phyloP scores from a whole-genome alignment of 1,284 basidiomycete genomes.

The Ustilago bromivora region DNA sequence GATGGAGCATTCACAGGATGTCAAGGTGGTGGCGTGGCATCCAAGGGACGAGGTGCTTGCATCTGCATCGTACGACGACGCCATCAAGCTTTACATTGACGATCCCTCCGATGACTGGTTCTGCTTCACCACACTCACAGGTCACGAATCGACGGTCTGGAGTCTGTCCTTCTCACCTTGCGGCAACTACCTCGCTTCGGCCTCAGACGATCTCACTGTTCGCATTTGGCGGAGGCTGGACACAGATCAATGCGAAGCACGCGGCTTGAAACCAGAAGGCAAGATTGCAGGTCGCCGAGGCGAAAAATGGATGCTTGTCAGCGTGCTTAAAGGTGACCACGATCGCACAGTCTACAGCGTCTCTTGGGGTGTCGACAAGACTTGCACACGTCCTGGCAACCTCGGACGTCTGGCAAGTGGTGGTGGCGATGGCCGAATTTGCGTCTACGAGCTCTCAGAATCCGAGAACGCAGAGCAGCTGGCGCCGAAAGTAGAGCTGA shows the following conservation, averaged over 20 bases:
- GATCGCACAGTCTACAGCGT: slow-evolving; percentile 82
- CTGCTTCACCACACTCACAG: slow-evolving; percentile 82
- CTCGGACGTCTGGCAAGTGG: slow-evolving; percentile 81
- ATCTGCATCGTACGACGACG: slow-evolving; percentile 96
- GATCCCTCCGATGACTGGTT: slow-evolving; percentile 97
- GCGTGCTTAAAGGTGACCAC: slow-evolving; percentile 72
- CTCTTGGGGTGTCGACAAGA: slow-evolving; percentile 75
- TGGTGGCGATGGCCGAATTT: slow-evolving; percentile 81
- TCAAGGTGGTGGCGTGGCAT: slow-evolving; percentile 95
- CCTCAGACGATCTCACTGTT: slow-evolving; percentile 80
- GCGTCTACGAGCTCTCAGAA: slow-evolving; percentile 77
- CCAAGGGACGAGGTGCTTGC: slow-evolving; percentile 94
- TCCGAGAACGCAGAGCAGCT: slow-evolving; percentile 31
- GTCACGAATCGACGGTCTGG: slow-evolving; percentile 89
- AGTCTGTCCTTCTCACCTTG: slow-evolving; percentile 81
- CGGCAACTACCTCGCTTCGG: slow-evolving; percentile 85
- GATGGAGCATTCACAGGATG: slow-evolving; percentile 98
- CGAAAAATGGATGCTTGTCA: slow-evolving; percentile 70
- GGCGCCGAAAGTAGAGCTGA: slow-evolving; percentile 42
- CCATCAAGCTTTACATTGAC: slow-evolving; percentile 92
- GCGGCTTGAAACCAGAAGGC: slow-evolving; percentile 57
- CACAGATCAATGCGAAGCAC: slow-evolving; percentile 62
- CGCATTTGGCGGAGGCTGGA: slow-evolving; percentile 72
- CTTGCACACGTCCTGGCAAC: slow-evolving; percentile 34
- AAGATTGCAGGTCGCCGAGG: slow-evolving; percentile 63